A percentile compares a stretch with the other conserved stretches of the same genome.
Conservation (phyloP, 495 filamentous ascomycete genomes). For the Aspergillus cristatus region DNA sequence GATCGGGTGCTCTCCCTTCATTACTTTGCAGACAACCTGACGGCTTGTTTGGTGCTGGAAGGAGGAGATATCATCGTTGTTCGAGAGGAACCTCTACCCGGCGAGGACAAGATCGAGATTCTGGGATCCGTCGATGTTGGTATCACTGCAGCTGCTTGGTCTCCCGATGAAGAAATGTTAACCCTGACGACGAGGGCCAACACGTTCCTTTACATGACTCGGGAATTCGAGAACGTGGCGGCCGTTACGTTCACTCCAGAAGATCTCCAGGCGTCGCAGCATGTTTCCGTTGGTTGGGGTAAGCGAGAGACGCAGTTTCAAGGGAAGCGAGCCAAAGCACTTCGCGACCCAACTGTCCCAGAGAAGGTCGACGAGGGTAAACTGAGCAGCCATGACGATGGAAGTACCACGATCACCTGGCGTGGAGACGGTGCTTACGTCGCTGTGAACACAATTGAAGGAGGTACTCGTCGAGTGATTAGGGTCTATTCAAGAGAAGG, state of each 20-base stretch:
- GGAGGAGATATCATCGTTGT: constrained; percentile 86
- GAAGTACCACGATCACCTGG: constrained; percentile 70
- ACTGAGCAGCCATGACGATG: constrained; percentile 62
- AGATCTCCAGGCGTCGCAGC: constrained; percentile 80
- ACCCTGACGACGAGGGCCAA: constrained; percentile 69
- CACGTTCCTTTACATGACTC: constrained; percentile 86
- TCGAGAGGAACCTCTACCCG: constrained; percentile 59
- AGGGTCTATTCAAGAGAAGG: constrained; percentile 88
- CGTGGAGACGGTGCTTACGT: constrained; percentile 89
- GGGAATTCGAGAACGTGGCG: constrained; percentile 74
- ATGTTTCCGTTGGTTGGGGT: constrained; percentile 97
- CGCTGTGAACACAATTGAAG: constrained; percentile 70
- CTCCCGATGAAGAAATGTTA: constrained; percentile 86
- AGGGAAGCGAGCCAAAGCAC: constrained; percentile 80
- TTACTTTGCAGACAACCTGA: constrained; percentile 70
- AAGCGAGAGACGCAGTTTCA: constrained; percentile 98
- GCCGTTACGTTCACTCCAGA: constrained; percentile 60
- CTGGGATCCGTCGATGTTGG: constrained; percentile 87
- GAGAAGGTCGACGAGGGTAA: constrained; percentile 83
- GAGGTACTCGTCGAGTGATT: constrained; percentile 59
- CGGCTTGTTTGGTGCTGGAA: constrained; percentile 73
- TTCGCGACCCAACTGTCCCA: constrained; percentile 88
- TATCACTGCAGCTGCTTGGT: constrained; percentile 85
- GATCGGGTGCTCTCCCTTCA: constrained; percentile 72
- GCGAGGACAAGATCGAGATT: constrained; percentile 78